These are phyloP conservation scores for Dactylellina haptotyla DNA, from an alignment of 2,329 filamentous ascomycete genomes.

Conservation along the genomic window DNA sequence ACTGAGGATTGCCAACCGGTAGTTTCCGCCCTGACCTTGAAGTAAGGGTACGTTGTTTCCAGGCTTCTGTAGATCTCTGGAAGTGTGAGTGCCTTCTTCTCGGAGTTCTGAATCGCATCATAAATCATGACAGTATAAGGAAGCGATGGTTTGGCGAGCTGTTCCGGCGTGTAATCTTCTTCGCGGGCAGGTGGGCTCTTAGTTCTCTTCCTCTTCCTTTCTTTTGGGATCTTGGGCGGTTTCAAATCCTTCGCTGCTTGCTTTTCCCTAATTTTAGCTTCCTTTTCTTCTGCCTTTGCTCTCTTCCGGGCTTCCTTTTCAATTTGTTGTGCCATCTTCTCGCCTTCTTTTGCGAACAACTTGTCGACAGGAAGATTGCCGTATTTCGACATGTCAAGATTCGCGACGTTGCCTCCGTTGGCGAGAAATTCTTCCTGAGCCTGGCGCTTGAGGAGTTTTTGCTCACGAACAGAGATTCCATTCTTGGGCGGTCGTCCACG, in stretches of 20 bases:
- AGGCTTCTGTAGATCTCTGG: constrained; percentile 72
- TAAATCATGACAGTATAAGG: constrained; percentile 71
- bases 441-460: constrained; percentile 55
- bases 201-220: constrained; percentile 63
- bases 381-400: constrained; percentile 49
- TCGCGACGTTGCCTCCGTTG: constrained; percentile 53
- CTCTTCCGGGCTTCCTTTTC: constrained; percentile 45
- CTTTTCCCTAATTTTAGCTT: constrained; percentile 45
- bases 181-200: constrained; percentile 68
- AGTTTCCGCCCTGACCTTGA: constrained; percentile 67
- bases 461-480: constrained; percentile 54
- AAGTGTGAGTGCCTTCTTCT: constrained; percentile 67
- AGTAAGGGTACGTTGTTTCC: constrained; percentile 69
- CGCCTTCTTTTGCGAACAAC: constrained; percentile 35
- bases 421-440: constrained; percentile 55
- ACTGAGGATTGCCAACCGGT: constrained; percentile 72
- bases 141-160: constrained; percentile 73
- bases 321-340: constrained; percentile 42
- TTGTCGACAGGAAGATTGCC: constrained; percentile 34
- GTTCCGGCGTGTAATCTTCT: constrained; percentile 68
- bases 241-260: constrained; percentile 46
- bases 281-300: constrained; percentile 55
- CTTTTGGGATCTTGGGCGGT: constrained; percentile 38
- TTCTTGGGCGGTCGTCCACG: constrained; percentile 52
- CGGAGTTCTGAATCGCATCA: constrained; percentile 67